These are phyloP conservation scores for Tieghemiomyces parasiticus DNA, from an alignment of 192 early-diverging fungal species.

Conservation along the genomic window DNA sequence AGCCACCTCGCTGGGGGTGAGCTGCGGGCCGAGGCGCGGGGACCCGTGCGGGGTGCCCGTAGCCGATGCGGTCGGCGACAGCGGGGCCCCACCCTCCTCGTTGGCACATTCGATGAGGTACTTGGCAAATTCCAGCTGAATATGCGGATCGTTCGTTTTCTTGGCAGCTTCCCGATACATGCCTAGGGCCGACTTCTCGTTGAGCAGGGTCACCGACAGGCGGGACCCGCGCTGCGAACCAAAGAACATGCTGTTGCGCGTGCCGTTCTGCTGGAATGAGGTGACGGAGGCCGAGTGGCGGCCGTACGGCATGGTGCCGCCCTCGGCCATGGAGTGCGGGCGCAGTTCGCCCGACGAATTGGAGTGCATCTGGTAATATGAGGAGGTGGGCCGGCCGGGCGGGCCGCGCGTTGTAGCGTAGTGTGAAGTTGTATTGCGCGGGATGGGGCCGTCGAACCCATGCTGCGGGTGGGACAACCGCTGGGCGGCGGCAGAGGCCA, in stretches of 20 bases:
- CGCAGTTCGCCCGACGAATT: constrained; percentile 2
- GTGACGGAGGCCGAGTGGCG: background rate
- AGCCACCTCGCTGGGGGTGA: constrained; percentile 10
- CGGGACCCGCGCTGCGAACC: constrained; percentile 5
- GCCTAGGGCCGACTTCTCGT: constrained; percentile 30
- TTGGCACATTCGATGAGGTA: constrained; percentile 56
- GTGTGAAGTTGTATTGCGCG: background rate
- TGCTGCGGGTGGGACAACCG: background rate
- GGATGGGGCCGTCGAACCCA: constrained; percentile 4
- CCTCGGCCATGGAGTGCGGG: background rate
- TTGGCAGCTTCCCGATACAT: constrained; percentile 63
- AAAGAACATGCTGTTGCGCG: background rate
- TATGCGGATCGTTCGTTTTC: constrained; percentile 55
- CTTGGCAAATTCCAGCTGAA: constrained; percentile 62
- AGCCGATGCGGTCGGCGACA: constrained; percentile 2
- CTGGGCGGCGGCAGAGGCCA: background rate
- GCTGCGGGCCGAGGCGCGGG: background rate
- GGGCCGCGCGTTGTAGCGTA: constrained; percentile 5
- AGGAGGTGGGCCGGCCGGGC: background rate
- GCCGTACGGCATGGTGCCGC: background rate
- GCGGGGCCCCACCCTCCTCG: constrained; percentile 19
- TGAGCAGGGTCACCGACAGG: constrained; percentile 30
- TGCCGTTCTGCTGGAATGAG: background rate
- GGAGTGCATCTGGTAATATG: constrained; percentile 9
- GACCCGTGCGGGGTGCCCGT: constrained; percentile 1